phyloP scores from a whole-genome alignment of 2,329 filamentous ascomycete species.

The Westerdykella ornata region DNA sequence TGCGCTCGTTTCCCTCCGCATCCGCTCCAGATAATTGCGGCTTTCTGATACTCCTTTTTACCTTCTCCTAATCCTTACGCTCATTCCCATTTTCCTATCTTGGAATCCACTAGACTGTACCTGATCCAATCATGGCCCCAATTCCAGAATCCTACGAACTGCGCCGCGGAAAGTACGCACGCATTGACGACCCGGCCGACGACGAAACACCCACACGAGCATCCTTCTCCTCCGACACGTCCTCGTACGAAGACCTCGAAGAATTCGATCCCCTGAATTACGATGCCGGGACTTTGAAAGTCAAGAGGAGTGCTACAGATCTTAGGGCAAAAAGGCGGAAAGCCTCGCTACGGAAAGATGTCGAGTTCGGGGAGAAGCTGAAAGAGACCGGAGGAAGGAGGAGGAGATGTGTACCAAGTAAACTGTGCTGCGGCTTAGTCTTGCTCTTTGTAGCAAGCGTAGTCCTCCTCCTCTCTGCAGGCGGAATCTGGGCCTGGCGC shows the following conservation, averaged over 20 bases:
- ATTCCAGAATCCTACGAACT: conserved; percentile 29
- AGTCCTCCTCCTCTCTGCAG: conserved; percentile 39
- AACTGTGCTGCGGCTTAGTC: conserved; percentile 41
- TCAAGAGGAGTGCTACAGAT: conserved; percentile 35
- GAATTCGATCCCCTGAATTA: conserved; percentile 44
- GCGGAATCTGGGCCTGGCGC: conserved; percentile 44
- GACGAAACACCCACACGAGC: conserved; percentile 31
- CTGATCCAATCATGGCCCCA: conserved; percentile 17
- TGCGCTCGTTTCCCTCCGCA: background rate
- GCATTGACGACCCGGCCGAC: conserved; percentile 31
- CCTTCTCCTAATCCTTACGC: background rate
- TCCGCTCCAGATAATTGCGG: background rate
- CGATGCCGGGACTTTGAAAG: conserved; percentile 36
- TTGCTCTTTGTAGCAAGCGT: conserved; percentile 39
- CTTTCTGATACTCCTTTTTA: background rate
- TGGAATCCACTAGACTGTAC: background rate
- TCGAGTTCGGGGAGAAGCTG: conserved; percentile 3
- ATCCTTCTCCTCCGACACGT: conserved; percentile 33
- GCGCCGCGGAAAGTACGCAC: conserved; percentile 35
- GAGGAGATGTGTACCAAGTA: conserved; percentile 31
- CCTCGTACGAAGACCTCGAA: conserved; percentile 38
- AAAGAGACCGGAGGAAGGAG: conserved; percentile 3
- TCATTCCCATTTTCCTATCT: background rate
- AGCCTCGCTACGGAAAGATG: conserved; percentile 7
- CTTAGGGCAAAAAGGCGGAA: conserved; percentile 19